Conservation (phyloP, 306 rosid genomes). For the Glycine tomentella region DNA sequence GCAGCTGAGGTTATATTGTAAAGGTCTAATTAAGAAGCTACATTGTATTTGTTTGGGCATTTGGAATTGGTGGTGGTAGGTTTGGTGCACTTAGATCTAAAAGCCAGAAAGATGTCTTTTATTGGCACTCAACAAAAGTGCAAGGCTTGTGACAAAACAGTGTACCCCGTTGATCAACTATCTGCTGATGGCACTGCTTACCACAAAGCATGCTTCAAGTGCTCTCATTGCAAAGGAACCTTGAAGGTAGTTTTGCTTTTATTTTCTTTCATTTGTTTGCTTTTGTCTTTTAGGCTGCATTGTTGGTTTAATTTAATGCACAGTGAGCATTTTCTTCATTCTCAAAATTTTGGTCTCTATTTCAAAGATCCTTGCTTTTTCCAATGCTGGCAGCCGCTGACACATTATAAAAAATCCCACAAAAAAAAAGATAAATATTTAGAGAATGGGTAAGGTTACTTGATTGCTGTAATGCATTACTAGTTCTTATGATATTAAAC, state of each 20-base stretch:
- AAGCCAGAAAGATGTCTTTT: constrained; percentile 68
- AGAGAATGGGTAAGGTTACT: constrained; percentile 1
- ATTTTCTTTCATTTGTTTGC: background rate
- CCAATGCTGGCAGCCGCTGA: too few relatives aligned
- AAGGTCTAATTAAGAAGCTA: constrained; percentile 6
- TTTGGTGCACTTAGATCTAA: constrained; percentile 58
- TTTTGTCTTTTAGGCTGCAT: constrained; percentile 21
- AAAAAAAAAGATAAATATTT: background rate
- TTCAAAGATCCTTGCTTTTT: too few relatives aligned
- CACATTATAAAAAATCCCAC: background rate
- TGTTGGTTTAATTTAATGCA: background rate
- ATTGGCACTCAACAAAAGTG: constrained; percentile 83
- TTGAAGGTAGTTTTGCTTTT: constrained; percentile 59
- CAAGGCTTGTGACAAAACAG: constrained; percentile 88
- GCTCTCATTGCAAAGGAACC: constrained; percentile 88
- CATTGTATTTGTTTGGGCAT: background rate
- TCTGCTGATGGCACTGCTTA: constrained; percentile 81
- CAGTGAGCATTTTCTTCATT: background rate
- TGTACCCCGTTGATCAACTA: constrained; percentile 85
- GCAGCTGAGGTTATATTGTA: constrained; percentile 34
- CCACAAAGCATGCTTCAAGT: constrained; percentile 83
- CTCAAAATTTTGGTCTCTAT: background rate
- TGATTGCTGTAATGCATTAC: background rate
- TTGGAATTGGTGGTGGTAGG: background rate
- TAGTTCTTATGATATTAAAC: background rate